Base-by-base conservation (phyloP, 1,284 basidiomycete genomes). In the Macrocystidia cucumis region DNA sequence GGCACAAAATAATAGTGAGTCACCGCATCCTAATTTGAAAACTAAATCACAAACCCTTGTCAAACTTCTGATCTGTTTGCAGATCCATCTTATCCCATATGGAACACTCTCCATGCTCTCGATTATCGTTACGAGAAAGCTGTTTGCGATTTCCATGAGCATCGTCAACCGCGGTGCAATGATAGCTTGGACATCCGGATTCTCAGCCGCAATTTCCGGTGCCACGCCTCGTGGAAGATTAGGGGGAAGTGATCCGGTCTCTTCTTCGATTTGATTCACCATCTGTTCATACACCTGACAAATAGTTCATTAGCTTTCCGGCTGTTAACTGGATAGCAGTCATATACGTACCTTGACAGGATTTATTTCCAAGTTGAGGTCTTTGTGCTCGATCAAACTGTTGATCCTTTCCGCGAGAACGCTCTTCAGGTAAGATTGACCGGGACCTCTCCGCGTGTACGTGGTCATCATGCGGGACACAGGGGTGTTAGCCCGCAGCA, bases 391-490 rank as follows among this genome's bases (percentile, higher is more conserved):
- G 50, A 98, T 96, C 44, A 99, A 69, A 52, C 88, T 91, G 65
- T 98, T 98, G 65, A 99, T 97, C 39, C 95, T 81, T 57, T 97
- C 93, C 9, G 95, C 91, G 33, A 99, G 71, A 21, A 98, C 92
- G 45, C 86, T 83, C 68, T 98, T 98, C 46, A 99, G 78, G 59
- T 98, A 99, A 50, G 87, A 90, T 60, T 98, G 95, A 45, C 95
- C 95, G 0, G 96, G 95, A 33, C 93, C 95, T 44, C 96, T 83
- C 38, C 96, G 85, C 31, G 95, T 98, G 63, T 98, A 99, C 13
- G 95, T 98, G 26, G 96, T 98, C 95, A 99, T 98, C 95, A 98
- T 98, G 31, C 96, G 83, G 35, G 93, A 98, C 12, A 98, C 95
- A 32, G 96, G 95, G 29, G 96, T 98, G 63, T 98, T 98, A 41